These are phyloP conservation scores for Phytopythium mirpurense DNA, from an alignment of 352 stramenopile genomes.

Conservation along the genomic window DNA sequence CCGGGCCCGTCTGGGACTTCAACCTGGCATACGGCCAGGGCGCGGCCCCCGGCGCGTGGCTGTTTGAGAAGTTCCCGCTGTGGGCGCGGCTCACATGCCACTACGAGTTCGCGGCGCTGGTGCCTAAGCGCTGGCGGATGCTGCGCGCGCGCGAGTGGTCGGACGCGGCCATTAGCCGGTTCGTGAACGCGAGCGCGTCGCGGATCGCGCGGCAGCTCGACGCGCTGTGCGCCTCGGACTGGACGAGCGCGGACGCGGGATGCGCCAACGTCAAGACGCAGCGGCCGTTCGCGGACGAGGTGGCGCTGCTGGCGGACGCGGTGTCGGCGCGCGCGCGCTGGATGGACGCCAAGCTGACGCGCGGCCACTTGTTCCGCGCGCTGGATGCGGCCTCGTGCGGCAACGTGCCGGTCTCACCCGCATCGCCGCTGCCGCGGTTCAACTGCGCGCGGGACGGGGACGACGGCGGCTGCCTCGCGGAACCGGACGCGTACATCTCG, in stretches of 20 bases:
- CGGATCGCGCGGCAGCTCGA: slow-evolving; percentile 20
- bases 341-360: slow-evolving; percentile 17
- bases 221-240: slow-evolving; percentile 11
- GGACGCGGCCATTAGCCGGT: slow-evolving; percentile 15
- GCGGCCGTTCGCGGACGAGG: slow-evolving; percentile 14
- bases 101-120: slow-evolving; percentile 28
- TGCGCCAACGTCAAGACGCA: slow-evolving; percentile 21
- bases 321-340: slow-evolving; percentile 15
- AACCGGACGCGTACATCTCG: slow-evolving; percentile 21
- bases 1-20: slow-evolving; percentile 34
- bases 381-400: slow-evolving; percentile 3
- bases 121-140: slow-evolving; percentile 24
- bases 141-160: slow-evolving; percentile 21
- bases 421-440: slow-evolving; percentile 13
- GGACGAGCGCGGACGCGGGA: slow-evolving; percentile 15
- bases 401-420: not conserved
- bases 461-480: slow-evolving; percentile 14
- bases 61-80: slow-evolving; percentile 19
- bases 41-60: slow-evolving; percentile 16
- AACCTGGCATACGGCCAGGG: slow-evolving; percentile 32
- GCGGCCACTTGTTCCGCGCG: not conserved
- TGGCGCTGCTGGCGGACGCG: slow-evolving; percentile 10
- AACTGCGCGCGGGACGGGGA: slow-evolving; percentile 18
- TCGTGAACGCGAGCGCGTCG: slow-evolving; percentile 13
- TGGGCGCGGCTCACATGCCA: slow-evolving; percentile 35